Conservation (phyloP, 2,329 filamentous ascomycete genomes). For the Stagonosporopsis tanaceti region DNA sequence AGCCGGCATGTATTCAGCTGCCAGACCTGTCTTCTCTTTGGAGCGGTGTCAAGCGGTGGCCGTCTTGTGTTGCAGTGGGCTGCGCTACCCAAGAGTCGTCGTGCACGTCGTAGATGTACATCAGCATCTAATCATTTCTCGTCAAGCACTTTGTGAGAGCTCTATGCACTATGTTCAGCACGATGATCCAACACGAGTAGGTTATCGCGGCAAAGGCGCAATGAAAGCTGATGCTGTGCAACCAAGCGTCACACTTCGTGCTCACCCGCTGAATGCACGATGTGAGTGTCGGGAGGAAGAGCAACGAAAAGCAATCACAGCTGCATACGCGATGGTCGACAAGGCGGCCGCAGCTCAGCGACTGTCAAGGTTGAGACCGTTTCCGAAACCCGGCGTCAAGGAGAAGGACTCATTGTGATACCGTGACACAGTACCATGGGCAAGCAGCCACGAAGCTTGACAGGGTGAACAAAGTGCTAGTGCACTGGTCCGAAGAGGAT, state of each 20-base stretch:
- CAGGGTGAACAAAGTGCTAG: conserved; percentile 8
- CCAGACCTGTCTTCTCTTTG: neutral
- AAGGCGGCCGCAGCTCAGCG: conserved; percentile 11
- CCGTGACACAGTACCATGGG: conserved; percentile 7
- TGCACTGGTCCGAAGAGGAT: neutral
- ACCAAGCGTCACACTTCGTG: conserved; percentile 13
- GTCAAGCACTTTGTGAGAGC: neutral
- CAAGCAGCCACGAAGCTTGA: conserved; percentile 23
- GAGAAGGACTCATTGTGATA: conserved; percentile 7
- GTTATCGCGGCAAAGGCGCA: conserved; percentile 9
- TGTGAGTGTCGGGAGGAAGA: conserved; percentile 8
- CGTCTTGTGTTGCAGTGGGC: neutral
- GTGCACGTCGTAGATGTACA: neutral
- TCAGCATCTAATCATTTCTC: neutral
- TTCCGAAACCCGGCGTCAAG: conserved; percentile 1
- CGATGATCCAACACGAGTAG: neutral
- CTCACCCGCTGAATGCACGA: conserved; percentile 9
- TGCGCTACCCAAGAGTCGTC: neutral
- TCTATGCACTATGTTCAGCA: neutral
- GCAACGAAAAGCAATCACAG: conserved; percentile 19
- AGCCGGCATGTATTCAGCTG: neutral
- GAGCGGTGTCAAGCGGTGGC: neutral
- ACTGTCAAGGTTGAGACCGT: conserved; percentile 4
- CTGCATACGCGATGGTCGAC: conserved; percentile 12
- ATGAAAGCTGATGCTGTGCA: conserved; percentile 5